A percentile compares a stretch with the other conserved stretches of the same genome.
phyloP scores from a whole-genome alignment of 148 eudicot genomes.

The Limonium bicolor region DNA sequence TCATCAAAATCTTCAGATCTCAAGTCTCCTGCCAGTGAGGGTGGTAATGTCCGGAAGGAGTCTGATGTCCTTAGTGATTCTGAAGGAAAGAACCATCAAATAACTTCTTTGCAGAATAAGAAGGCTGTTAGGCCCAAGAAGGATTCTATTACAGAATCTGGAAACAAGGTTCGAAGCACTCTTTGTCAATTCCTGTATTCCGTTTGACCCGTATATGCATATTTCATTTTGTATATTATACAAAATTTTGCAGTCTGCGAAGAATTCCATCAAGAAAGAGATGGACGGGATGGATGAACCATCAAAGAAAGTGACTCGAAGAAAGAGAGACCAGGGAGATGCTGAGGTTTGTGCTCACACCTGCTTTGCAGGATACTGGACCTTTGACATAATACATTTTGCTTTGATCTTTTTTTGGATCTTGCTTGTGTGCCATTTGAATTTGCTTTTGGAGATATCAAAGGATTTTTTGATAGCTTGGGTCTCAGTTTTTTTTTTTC shows the following conservation, averaged over 20 bases:
- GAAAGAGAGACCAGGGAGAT: slow-evolving; percentile 25
- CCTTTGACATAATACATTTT: too few species aligned
- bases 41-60: slow-evolving; percentile 6
- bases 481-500: too few species aligned
- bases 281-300: slow-evolving; percentile 12
- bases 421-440: too few species aligned
- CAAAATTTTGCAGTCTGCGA: slow-evolving; percentile 13
- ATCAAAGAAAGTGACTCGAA: slow-evolving; percentile 12
- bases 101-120: slow-evolving; percentile 3
- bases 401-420: too few species aligned
- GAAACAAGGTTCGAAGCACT: slow-evolving; percentile 24
- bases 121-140: slow-evolving; percentile 16
- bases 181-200: background rate
- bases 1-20: background rate
- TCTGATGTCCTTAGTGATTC: slow-evolving; percentile 3
- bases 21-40: slow-evolving; percentile 2
- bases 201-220: background rate
- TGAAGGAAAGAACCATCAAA: slow-evolving; percentile 9
- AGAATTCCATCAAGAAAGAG: slow-evolving; percentile 11
- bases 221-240: background rate
- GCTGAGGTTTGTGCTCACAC: slow-evolving; percentile 34
- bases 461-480: too few species aligned
- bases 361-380: too few species aligned
- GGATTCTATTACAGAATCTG: slow-evolving; percentile 16
- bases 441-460: too few species aligned